Percentiles rank a stretch among this genome's conserved stretches.
Evolutionary conservation across 2,329 filamentous ascomycete genomes (phyloP).

Genomic region (Westerdykella aurantiaca): DNA sequence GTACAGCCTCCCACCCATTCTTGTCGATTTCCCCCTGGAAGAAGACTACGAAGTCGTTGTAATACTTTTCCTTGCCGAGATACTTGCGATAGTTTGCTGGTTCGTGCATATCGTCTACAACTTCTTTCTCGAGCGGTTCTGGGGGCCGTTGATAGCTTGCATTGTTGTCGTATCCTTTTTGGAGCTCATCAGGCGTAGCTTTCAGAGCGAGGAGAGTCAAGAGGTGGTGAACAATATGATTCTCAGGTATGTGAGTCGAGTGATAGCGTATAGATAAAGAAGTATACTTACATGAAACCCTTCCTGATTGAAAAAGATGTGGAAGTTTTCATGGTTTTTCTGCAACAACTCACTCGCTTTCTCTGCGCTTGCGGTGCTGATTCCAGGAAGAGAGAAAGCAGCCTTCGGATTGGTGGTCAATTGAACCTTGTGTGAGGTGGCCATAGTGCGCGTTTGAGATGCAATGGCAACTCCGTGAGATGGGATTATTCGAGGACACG

Average conservation of each 20-base stretch:
- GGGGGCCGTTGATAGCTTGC: constrained; percentile 58
- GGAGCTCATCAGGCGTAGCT: constrained; percentile 55
- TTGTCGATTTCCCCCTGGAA: constrained; percentile 67
- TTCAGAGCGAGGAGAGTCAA: constrained; percentile 72
- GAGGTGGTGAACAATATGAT: constrained; percentile 76
- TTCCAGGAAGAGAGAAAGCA: constrained; percentile 42
- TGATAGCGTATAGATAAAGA: neutral
- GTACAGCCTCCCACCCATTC: constrained; percentile 55
- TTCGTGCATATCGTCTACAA: constrained; percentile 54
- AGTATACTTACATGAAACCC: constrained; percentile 59
- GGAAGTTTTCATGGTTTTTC: constrained; percentile 65
- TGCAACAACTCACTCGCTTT: constrained; percentile 66
- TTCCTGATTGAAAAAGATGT: constrained; percentile 71
- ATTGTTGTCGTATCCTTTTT: constrained; percentile 61
- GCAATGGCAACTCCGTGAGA: neutral
- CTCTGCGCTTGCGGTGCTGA: constrained; percentile 54
- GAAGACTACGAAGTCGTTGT: constrained; percentile 69
- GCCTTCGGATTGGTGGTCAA: constrained; percentile 43
- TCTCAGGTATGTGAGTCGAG: constrained; percentile 17
- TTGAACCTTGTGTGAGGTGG: constrained; percentile 31
- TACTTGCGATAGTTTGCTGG: constrained; percentile 52
- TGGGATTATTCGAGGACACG: neutral
- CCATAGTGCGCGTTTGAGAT: constrained; percentile 19
- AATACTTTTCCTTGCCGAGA: constrained; percentile 60
- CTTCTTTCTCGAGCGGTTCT: constrained; percentile 43